Base-by-base conservation (phyloP, 129 eudicot species). In the Oenanthe sinensis region DNA sequence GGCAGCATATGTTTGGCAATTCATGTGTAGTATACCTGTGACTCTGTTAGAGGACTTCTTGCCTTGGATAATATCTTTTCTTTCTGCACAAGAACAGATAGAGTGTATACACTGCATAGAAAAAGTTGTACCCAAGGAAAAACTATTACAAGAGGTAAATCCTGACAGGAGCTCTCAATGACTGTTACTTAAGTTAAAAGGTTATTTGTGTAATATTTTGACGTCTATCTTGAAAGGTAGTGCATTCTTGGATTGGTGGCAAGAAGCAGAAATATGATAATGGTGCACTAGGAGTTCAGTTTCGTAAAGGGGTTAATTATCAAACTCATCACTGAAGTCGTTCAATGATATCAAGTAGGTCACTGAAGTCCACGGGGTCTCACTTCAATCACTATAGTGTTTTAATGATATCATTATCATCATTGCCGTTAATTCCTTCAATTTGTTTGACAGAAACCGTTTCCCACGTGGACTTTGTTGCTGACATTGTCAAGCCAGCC, bases 1-100 rank as follows among this genome's bases (percentile, higher is more conserved):
- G 72, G 96, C 95, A 45, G 85, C 88, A 47, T 89, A 89, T 33
- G 89, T 92, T 43, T 92, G 99, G 99, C 97, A 92, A 79, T 90
- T 85, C 77, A 85, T 96, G 78, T 96, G 99, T 84, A 89, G 91
- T 76, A 88, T 96, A 71, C 99, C 99, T 46, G 76, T 90, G 70
- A 80, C 83, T 68, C 85, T 96, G 36, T 81, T 96, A 81, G 93
- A 89, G 84, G 97, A 88, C 30, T 84, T 96, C 70, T 85, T 90
- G 70, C 93, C 91, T 58, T 92, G 99, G 99, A 81, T 92, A 87
- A 78, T 86, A 46, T 82, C 84, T 65, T 84, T 82, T 83, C 92
- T 96, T 74, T 87, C 91, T 73, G 62, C 85, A 78, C 83, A 83
- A 14, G 97, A 92, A 80, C 86, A 86, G 74, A 40, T 79, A 63